Base-by-base conservation (phyloP, 129 eudicot genomes). In the Mikania micrantha region DNA sequence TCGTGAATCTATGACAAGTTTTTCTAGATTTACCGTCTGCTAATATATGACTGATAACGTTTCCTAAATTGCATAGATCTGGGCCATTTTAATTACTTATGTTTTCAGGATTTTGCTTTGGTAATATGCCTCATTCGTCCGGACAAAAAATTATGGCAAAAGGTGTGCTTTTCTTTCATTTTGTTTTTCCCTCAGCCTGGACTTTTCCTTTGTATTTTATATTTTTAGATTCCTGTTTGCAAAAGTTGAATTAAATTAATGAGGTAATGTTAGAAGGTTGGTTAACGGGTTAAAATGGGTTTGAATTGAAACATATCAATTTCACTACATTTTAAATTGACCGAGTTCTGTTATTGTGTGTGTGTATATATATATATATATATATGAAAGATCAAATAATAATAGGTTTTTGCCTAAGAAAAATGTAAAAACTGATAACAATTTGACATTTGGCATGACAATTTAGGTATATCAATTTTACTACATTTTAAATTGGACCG, bases 91-190 rank as follows among this genome's bases (percentile, higher is more conserved):
- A 79, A 81, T 72, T 69, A 66, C 70, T 77, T 61, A 71, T 62
- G 61, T 74, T 85, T 85, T 74, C 97, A 91, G 97, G 97, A 79
- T 69, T 77, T 81, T 79, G 86, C 69, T 85, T 66, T 78, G 87
- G 87, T 79, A 81, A 74, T 75, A 77, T 80, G 65, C 79, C 96
- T 81, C 84, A 79, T 78, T 85, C 96, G 29, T 64, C 97, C 80
- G 76, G 79, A 80, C 86, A 88, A 77, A 87, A 77, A 78, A 60
- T 85, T 85, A 83, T 81, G 78, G 86, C 87, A 62, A 91, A 91
- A 91, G 97, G 97, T 91, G 85, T 88, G 90, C 76, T 71, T 66
- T 81, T 42, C 12, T 28, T 60, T 42, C 66, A 39, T 69, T 60
- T 2, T 8, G 24, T 72, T 59, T 50, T 29, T 62, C 29, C 71